These are phyloP conservation scores for Pseudogymnoascus sp. DNA, from an alignment of 2,329 filamentous ascomycete species.

Conservation along the genomic window DNA sequence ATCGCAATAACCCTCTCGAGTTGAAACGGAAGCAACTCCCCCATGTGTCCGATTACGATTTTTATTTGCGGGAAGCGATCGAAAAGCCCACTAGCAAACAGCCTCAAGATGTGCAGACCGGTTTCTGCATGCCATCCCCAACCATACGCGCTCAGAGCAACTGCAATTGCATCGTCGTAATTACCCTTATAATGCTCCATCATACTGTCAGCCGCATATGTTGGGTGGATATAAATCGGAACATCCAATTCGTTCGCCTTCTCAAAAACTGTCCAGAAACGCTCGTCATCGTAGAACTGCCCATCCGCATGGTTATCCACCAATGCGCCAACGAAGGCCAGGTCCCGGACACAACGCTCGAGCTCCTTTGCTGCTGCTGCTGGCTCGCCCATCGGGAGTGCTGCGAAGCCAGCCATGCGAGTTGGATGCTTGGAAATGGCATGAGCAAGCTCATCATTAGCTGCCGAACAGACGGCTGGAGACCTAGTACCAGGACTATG, in stretches of 20 bases:
- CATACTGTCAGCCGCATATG: conserved; percentile 29
- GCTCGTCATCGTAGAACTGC: conserved; percentile 36
- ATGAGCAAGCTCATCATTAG: conserved; percentile 30
- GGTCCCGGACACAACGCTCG: conserved; percentile 33
- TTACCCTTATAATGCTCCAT: conserved; percentile 26
- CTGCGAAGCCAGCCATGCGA: conserved; percentile 37
- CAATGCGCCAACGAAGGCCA: conserved; percentile 42
- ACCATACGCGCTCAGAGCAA: conserved; percentile 34
- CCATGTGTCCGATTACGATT: conserved; percentile 47
- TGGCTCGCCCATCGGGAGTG: conserved; percentile 35
- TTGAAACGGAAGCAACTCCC: conserved; percentile 48
- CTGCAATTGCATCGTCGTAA: conserved; percentile 25
- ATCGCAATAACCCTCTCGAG: conserved; percentile 38
- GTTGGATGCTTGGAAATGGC: conserved; percentile 28
- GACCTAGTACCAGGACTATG: conserved; percentile 23
- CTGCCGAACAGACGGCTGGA: conserved; percentile 14
- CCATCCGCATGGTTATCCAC: conserved; percentile 37
- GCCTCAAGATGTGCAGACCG: conserved; percentile 40
- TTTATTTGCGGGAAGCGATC: conserved; percentile 47
- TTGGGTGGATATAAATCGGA: conserved; percentile 38
- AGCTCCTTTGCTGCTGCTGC: conserved; percentile 31
- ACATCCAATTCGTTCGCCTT: conserved; percentile 34
- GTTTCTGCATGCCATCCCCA: conserved; percentile 47
- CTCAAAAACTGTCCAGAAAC: conserved; percentile 37
- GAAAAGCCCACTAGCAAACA: conserved; percentile 48